Evolutionary conservation across 2,329 filamentous ascomycete species (phyloP).

Genomic region (Chaetomiaceae sp.): DNA sequence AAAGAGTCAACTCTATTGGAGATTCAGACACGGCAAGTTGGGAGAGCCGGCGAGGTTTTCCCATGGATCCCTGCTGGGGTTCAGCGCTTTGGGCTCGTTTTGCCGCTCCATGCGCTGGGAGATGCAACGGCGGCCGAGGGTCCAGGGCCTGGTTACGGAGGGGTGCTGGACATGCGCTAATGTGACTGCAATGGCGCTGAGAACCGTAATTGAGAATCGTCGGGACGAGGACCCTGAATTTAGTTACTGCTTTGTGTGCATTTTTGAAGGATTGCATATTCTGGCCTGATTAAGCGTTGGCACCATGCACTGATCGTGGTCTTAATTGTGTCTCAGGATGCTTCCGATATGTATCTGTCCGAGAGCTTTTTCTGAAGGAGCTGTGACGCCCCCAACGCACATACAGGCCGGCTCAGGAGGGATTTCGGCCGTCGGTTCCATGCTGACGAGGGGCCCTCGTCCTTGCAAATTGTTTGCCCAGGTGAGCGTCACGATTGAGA

Average conservation of each 20-base stretch:
- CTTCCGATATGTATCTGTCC: background rate
- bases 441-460: background rate
- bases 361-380: background rate
- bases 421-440: background rate
- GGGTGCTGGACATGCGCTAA: no score
- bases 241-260: no score
- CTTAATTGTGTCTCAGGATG: background rate
- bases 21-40: constrained; percentile 14
- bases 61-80: constrained; percentile 20
- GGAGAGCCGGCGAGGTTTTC: constrained; percentile 14
- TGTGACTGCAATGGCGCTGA: background rate
- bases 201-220: background rate
- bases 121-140: constrained; percentile 24
- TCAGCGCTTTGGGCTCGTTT: constrained; percentile 25
- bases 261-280: no score
- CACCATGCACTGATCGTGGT: background rate
- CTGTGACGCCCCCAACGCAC: background rate
- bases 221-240: background rate
- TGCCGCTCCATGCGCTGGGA: background rate
- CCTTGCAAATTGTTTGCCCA: background rate
- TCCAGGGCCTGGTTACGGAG: no score
- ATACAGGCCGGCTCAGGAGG: background rate
- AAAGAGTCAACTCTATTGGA: constrained; percentile 12
- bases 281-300: no score
- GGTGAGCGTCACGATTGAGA: background rate